phyloP scores from a whole-genome alignment of 2,329 filamentous ascomycete species.

The Alternaria consortialis region DNA sequence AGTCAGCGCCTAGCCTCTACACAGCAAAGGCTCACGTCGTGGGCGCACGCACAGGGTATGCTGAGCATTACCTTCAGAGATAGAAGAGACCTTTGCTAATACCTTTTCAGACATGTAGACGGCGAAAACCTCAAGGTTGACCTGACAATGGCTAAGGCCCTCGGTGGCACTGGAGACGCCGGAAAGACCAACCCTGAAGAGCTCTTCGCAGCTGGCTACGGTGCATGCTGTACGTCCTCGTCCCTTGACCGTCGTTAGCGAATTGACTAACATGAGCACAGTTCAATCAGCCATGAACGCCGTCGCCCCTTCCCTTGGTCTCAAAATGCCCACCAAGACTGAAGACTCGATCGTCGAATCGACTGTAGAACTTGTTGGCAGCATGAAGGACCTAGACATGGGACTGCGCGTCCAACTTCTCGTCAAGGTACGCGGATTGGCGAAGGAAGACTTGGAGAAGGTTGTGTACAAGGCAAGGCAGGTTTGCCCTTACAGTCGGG shows the following conservation, averaged over 20 bases:
- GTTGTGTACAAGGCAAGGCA: conserved; percentile 47
- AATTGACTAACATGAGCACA: neutral
- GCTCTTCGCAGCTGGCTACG: conserved; percentile 59
- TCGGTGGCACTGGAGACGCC: conserved; percentile 54
- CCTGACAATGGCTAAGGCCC: conserved; percentile 56
- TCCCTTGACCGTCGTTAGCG: fast-evolving
- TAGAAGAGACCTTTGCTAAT: neutral
- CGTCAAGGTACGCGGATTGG: conserved; percentile 47
- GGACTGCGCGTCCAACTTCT: conserved; percentile 57
- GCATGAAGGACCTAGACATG: conserved; percentile 57
- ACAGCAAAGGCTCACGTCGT: conserved; percentile 51
- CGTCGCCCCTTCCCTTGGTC: conserved; percentile 51
- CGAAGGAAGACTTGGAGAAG: conserved; percentile 48
- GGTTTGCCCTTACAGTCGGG: conserved; percentile 49
- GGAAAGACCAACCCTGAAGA: conserved; percentile 58
- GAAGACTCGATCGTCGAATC: conserved; percentile 54
- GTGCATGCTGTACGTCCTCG: conserved; percentile 53
- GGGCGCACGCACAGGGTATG: conserved; percentile 50
- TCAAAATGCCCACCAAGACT: conserved; percentile 53
- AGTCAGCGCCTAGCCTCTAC: conserved; percentile 53
- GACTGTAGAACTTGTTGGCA: conserved; percentile 57
- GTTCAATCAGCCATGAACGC: conserved; percentile 58
- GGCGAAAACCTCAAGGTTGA: conserved; percentile 50
- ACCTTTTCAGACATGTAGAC: conserved; percentile 36
- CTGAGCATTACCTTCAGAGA: neutral